These are phyloP conservation scores for Umbelopsis sp. DNA, from an alignment of 371 early-diverging fungal species.

Conservation along the genomic window DNA sequence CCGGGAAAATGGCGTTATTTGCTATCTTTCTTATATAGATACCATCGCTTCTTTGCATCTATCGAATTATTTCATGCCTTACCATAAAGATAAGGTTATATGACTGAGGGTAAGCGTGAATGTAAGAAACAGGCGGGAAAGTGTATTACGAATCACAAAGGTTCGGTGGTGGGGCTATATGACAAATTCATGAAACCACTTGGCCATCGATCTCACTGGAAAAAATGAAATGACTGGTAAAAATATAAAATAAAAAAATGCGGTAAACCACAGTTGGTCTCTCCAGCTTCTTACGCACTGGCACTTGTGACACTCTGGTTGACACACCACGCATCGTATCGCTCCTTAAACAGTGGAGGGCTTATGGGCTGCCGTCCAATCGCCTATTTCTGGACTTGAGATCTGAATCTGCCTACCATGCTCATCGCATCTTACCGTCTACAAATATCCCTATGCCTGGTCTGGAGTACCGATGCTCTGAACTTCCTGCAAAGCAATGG, in stretches of 20 bases:
- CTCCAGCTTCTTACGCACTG: background rate
- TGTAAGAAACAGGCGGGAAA: too few relatives aligned
- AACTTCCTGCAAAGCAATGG: constrained; percentile 44
- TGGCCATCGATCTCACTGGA: too few relatives aligned
- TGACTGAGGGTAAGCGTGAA: too few relatives aligned
- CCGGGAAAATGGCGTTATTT: constrained; percentile 3
- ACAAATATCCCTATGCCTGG: constrained; percentile 46
- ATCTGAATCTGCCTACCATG: constrained; percentile 24
- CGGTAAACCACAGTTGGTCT: background rate
- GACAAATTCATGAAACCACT: too few relatives aligned
- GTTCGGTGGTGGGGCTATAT: too few relatives aligned
- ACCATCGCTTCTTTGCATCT: background rate
- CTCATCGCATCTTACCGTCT: constrained; percentile 33
- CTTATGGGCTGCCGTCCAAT: background rate
- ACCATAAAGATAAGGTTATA: background rate
- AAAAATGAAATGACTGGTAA: too few relatives aligned
- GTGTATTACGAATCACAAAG: too few relatives aligned
- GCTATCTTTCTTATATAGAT: background rate
- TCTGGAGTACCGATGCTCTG: constrained; percentile 34
- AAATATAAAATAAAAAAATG: too few relatives aligned
- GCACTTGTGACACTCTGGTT: background rate
- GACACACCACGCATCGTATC: constrained; percentile 11
- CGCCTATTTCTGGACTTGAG: constrained; percentile 43
- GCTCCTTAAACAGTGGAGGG: constrained; percentile 16
- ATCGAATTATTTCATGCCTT: constrained; percentile 21